Evolutionary conservation across 2,329 filamentous ascomycete species (phyloP), one percentile per base, ranked within the genome.

Genomic region (Diplodia corticola): DNA sequence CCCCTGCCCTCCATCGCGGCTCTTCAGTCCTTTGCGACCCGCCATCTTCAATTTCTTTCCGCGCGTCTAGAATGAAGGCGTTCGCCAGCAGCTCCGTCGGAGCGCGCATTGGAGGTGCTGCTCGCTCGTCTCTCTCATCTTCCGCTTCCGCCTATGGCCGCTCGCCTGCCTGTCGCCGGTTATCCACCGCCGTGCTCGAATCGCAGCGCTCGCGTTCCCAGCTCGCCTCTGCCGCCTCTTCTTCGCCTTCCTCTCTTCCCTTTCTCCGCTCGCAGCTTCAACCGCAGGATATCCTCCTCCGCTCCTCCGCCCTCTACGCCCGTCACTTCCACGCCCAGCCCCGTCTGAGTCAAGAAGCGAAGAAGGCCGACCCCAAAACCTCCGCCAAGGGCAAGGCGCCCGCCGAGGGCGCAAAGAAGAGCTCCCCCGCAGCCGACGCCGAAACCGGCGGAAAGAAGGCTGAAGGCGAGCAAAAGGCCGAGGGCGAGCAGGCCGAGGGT

Each of bases 81-180:
- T 71, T 78, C 55, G 71, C 75, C 51, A 73, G 77, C 68, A 76
- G 73, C 73, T 74, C 75, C 69, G 72, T 81, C 67, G 76, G 77
- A 64, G 73, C 74, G 70, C 75, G 78, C 74, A 78, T 78, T 72
- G 75, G 78, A 76, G 71, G 72, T 68, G 75, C 76, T 71, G 69
- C 72, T 69, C 75, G 76, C 66, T 74, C 75, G 57, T 74, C 64
- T 59, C 54, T 60, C 40, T 72, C 79, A 66, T 70, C 76, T 53
- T 70, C 77, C 55, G 71, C 76, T 66, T 74, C 73, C 70, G 76
- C 77, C 67, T 79, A 80, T 71, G 80, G 80, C 71, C 77, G 81
- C 71, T 80, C 82, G 37, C 78, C 80, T 60, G 77, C 81, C 64
- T 82, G 83, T 73, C 77, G 82, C 70, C 78, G 81, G 76, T 77